These are phyloP conservation scores for Orbilia quercus DNA, from an alignment of 2,329 filamentous ascomycete genomes.

Conservation along the genomic window DNA sequence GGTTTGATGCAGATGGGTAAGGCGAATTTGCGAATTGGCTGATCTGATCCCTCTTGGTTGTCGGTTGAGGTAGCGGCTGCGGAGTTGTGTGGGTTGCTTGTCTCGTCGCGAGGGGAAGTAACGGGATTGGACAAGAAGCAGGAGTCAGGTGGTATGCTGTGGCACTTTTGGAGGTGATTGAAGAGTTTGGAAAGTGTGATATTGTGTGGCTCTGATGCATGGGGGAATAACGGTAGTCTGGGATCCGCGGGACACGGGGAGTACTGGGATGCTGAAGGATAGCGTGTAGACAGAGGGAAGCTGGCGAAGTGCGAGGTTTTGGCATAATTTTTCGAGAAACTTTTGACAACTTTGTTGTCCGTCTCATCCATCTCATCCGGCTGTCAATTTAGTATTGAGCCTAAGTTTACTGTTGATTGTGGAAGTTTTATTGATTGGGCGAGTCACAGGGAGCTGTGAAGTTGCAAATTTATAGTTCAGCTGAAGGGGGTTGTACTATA, in stretches of 20 bases:
- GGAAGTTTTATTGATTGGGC: too few relatives aligned
- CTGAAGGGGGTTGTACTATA: too few relatives aligned
- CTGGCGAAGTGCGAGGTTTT: slow-evolving; percentile 56
- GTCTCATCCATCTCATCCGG: too few relatives aligned
- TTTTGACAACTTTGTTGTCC: slow-evolving; percentile 53
- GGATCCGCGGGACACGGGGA: slow-evolving; percentile 25
- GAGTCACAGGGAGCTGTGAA: too few relatives aligned
- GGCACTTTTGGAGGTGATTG: slow-evolving; percentile 26
- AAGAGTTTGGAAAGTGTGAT: not conserved
- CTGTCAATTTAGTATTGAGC: too few relatives aligned
- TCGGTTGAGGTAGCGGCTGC: slow-evolving; percentile 15
- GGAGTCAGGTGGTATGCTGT: slow-evolving; percentile 56
- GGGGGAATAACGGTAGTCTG: slow-evolving; percentile 4
- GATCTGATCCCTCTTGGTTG: slow-evolving; percentile 22
- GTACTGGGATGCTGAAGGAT: slow-evolving; percentile 25
- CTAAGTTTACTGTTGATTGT: too few relatives aligned
- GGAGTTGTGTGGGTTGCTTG: slow-evolving; percentile 1
- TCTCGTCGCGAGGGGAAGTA: slow-evolving; percentile 35
- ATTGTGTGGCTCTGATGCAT: slow-evolving; percentile 10
- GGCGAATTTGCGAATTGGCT: slow-evolving; percentile 4
- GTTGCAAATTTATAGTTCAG: too few relatives aligned
- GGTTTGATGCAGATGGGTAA: slow-evolving; percentile 27
- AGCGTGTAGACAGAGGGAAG: slow-evolving; percentile 28
- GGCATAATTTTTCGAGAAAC: slow-evolving; percentile 43
- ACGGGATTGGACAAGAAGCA: slow-evolving; percentile 34